Conservation (phyloP, 257 asterid species). For the Forsythia viridissima region DNA sequence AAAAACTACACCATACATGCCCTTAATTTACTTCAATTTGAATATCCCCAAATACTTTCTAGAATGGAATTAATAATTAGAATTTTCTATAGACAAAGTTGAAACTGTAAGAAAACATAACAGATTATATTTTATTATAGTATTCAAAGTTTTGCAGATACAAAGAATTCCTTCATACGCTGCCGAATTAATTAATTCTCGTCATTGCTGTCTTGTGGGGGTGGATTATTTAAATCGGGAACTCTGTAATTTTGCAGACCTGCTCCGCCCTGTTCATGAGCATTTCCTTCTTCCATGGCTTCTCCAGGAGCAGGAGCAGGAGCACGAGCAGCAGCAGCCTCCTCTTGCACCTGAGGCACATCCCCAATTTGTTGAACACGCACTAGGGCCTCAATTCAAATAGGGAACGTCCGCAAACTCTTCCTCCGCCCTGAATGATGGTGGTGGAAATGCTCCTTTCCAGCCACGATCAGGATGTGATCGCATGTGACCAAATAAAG, state of each 20-base stretch:
- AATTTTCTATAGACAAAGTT: not conserved
- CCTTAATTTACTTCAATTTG: not conserved
- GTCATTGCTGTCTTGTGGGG: slow-evolving; percentile 12
- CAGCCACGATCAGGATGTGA: slow-evolving; percentile 37
- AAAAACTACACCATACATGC: no score
- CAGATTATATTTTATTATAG: no score
- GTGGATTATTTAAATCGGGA: slow-evolving; percentile 28
- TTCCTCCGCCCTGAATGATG: slow-evolving; percentile 34
- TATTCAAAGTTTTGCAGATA: no score
- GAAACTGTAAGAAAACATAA: no score
- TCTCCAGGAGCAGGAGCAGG: no score
- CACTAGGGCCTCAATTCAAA: not conserved
- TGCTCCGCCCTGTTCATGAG: not conserved
- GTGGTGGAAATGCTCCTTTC: slow-evolving; percentile 40
- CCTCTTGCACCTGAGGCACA: not conserved
- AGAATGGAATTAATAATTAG: not conserved
- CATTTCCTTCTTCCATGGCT: not conserved
- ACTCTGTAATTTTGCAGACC: not conserved
- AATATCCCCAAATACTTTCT: no score
- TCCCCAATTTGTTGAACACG: not conserved
- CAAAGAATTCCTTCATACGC: no score
- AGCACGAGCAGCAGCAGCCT: no score
- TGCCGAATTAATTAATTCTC: no score
- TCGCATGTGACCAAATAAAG: slow-evolving; percentile 42
- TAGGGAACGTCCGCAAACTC: slow-evolving; percentile 29